Evolutionary conservation across 2,329 filamentous ascomycete genomes (phyloP), one percentile per base, ranked within the genome.

Genomic region (Colletotrichum salicis): DNA sequence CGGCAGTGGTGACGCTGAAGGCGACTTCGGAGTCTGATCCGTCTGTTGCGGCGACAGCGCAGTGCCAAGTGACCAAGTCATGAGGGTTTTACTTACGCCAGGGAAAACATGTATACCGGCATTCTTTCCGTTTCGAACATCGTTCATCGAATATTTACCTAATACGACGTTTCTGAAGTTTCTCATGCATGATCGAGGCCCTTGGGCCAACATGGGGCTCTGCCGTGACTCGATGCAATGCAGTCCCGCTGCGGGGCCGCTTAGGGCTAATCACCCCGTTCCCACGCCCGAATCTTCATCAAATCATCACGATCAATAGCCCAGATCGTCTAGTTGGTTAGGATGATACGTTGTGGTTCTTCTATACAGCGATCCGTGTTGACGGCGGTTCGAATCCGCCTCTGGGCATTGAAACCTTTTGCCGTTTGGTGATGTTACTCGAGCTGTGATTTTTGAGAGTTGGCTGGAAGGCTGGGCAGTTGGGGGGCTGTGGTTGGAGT

Each of bases 21-120:
- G 85, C 79, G n/a, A 84, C 79, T 13, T 87, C 85, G 0, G 86
- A 87, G 79, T 85, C 84, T 11, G 80, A 86, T 70, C 69, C 73
- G 2, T 69, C 62, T 4, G 77, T 81, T 12, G 74, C 72, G 5
- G 76, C 76, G 3, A 76, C 76, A 2, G 79, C 79, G 2, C 74
- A 76, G 64, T 84, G 82, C 57, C 73, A 67, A n/a, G 78, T 84
- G 6, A 67, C 61, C 8, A 82, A 79, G 72, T 65, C 55, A 13
- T 74, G 29, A 73, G 19, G 7, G 5, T 6, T 10, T 8, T 15
- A n/a, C 41, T 45, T 45, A 7, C 15, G 41, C 5, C 7, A 19
- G 8, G 41, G 13, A 15, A 41, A 41, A 45, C 19, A 45, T 19
- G n/a, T 10, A 45, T 45, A n/a, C 41, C 41, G 41, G 41, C 41